Conservation (phyloP, 2,329 filamentous ascomycete species). For the Ophiobolus disseminans region DNA sequence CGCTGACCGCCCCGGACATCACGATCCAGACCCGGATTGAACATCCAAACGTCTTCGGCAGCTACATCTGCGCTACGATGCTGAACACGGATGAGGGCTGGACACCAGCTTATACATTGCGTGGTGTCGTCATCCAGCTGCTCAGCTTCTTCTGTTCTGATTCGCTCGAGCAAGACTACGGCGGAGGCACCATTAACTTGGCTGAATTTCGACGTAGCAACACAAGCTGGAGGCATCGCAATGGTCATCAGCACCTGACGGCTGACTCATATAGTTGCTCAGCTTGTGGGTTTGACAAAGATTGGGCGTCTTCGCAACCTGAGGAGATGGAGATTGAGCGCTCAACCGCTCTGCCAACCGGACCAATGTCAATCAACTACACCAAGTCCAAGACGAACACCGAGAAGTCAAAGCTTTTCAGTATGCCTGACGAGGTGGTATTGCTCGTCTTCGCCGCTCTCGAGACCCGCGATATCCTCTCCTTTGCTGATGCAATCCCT, state of each 20-base stretch:
- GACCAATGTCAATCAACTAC: not conserved
- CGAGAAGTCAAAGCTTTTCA: slow-evolving; percentile 26
- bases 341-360: not conserved
- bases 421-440: slow-evolving; percentile 53
- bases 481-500: slow-evolving; percentile 49
- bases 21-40: slow-evolving; percentile 51
- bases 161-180: slow-evolving; percentile 52
- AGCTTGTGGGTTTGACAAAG: not conserved
- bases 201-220: slow-evolving; percentile 8
- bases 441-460: slow-evolving; percentile 35
- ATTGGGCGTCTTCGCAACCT: not conserved
- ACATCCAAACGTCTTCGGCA: slow-evolving; percentile 56
- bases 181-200: slow-evolving; percentile 35
- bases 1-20: slow-evolving; percentile 50
- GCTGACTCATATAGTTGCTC: not conserved
- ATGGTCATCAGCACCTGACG: not conserved
- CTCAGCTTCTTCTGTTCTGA: slow-evolving; percentile 61
- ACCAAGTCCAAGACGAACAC: not conserved
- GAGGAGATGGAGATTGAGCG: not conserved
- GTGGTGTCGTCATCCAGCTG: slow-evolving; percentile 59
- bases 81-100: slow-evolving; percentile 54
- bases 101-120: slow-evolving; percentile 60
- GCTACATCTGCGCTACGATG: slow-evolving; percentile 58
- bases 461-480: slow-evolving; percentile 44
- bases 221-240: not conserved